phyloP scores from a whole-genome alignment of 257 asterid species.

The Scutellaria minor region DNA sequence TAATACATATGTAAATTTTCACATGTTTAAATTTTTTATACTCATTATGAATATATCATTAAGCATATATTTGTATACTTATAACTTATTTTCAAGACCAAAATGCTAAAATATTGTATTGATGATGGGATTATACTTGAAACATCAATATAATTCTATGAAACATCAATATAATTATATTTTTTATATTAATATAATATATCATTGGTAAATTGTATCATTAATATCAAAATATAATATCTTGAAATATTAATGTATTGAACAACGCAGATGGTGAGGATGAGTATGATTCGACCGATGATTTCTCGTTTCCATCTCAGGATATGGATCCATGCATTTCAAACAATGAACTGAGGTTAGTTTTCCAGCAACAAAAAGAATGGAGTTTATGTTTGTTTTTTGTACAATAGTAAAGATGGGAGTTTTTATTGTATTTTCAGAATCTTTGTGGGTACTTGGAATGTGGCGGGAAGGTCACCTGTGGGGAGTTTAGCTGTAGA shows the following conservation, averaged over 20 bases:
- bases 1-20: too few species aligned
- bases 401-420: neutral
- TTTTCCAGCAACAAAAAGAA: constrained; percentile 4
- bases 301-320: constrained; percentile 34
- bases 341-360: constrained; percentile 65
- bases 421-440: constrained; percentile 44
- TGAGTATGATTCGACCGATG: constrained; percentile 43
- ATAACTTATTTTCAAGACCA: too few species aligned
- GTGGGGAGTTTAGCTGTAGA: constrained; percentile 81
- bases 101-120: too few species aligned
- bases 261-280: constrained; percentile 53
- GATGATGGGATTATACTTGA: too few species aligned
- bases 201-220: too few species aligned
- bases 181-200: too few species aligned
- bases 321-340: constrained; percentile 54
- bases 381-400: neutral
- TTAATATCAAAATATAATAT: too few species aligned
- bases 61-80: too few species aligned
- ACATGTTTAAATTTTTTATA: too few species aligned
- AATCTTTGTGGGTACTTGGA: constrained; percentile 94
- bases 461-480: constrained; percentile 93
- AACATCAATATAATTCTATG: too few species aligned
- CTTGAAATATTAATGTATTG: neutral
- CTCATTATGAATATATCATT: too few species aligned
- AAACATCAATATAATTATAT: too few species aligned